Base-by-base conservation (phyloP, 352 stramenopile genomes). In the Poterioochromonas sp. region DNA sequence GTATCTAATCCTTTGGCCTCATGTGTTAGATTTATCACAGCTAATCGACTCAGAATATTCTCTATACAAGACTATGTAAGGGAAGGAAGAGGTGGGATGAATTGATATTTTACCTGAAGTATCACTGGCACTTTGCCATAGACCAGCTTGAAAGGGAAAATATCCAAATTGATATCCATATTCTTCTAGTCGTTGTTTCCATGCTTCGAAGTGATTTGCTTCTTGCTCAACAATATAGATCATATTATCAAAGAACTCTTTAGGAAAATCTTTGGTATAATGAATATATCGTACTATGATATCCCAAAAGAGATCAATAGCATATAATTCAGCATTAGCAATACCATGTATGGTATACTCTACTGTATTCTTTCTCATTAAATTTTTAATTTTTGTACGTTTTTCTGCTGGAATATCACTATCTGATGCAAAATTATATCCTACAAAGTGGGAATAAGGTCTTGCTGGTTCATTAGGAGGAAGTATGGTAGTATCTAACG, bases 261-360 rank as follows among this genome's bases (percentile, higher is more conserved):
- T 22, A 15, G 65, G 65, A 12, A 74, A 44, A 39, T 26, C 1
- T 18, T 34, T 39, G 18, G 2, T 34, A 35, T 20, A 39, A 51
- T 68, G 5, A 5, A 32, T 8, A 29, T 44, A 74, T 2, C 65
- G 65, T 18, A 39, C 65, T n/a, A 54, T 58, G 15, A 74, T 8
- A 39, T 74, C 65, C 65, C 65, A 74, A 54, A 74, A 74, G 2
- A 74, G 29, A 54, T 74, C 65, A 18, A 74, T 54, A 2, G 65
- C 65, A 34, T 58, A 74, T 2, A 12, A 58, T 39, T 74, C 65
- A 18, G 65, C 65, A n/a, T 74, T 51, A 20, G 65, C 65, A 20
- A 74, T 74, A 18, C 40, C 40, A 54, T 74, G 65, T 39, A 74
- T 35, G 2, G 65, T 74, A 35, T 20, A 37, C 43, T 58, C 65